Percentiles rank a stretch among this genome's conserved stretches.
Conservation (phyloP, 495 filamentous ascomycete genomes). For the Penicillium verhagenii region DNA sequence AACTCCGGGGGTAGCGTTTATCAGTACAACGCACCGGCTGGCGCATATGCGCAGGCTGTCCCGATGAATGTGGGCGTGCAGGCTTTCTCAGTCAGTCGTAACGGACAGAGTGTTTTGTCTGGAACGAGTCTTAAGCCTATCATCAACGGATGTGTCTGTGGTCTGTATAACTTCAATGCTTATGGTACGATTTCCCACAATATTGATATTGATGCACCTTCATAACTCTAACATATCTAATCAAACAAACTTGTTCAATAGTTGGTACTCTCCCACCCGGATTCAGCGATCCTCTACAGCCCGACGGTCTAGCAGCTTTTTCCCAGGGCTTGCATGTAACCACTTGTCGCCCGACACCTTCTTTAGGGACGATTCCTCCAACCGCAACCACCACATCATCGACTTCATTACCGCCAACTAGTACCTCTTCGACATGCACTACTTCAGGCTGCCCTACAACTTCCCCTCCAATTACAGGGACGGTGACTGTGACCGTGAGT, state of each 20-base stretch:
- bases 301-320: constrained; percentile 41
- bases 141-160: constrained; percentile 42
- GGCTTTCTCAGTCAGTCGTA: constrained; percentile 47
- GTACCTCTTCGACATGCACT: constrained; percentile 9
- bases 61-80: constrained; percentile 53
- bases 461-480: background rate
- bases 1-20: constrained; percentile 43
- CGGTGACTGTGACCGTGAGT: constrained; percentile 5
- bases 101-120: constrained; percentile 42
- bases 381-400: constrained; percentile 16
- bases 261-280: constrained; percentile 48
- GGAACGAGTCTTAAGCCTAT: constrained; percentile 49
- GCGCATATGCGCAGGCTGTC: constrained; percentile 45
- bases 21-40: constrained; percentile 40
- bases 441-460: constrained; percentile 11
- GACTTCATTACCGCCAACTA: background rate
- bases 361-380: constrained; percentile 31
- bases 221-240: too few species aligned
- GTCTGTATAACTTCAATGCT: constrained; percentile 58
- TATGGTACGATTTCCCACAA: constrained; percentile 32
- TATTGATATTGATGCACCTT: too few species aligned
- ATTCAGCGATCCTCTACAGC: constrained; percentile 37
- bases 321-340: constrained; percentile 44
- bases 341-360: constrained; percentile 46
- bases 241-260: too few species aligned